Evolutionary conservation across 805 yeast species (phyloP).

Genomic region (Metschnikowia hibisci): DNA sequence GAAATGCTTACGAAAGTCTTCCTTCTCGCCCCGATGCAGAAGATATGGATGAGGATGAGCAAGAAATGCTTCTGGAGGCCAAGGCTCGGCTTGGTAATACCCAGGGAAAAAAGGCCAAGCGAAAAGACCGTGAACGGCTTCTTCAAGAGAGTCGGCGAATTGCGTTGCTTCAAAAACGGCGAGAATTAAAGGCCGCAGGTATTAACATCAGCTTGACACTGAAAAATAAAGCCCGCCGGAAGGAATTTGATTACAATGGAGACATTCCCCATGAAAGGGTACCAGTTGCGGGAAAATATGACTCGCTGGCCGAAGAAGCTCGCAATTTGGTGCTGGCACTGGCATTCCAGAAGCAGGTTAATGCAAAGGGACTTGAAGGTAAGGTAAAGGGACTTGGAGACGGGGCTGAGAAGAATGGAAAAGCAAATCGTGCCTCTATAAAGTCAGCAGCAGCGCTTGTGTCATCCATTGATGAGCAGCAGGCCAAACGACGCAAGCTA

Average conservation of each 20-base stretch:
- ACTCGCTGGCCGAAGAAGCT: conserved; percentile 55
- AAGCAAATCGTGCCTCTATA: conserved; percentile 19
- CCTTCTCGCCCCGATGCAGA: conserved; percentile 80
- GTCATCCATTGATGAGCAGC: conserved; percentile 20
- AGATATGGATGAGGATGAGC: conserved; percentile 80
- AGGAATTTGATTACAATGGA: conserved; percentile 75
- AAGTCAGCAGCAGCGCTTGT: conserved; percentile 23
- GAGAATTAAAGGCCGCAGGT: conserved; percentile 82
- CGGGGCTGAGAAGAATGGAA: conserved; percentile 18
- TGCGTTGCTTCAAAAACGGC: conserved; percentile 70
- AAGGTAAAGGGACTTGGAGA: conserved; percentile 36
- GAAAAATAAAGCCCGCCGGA: conserved; percentile 49
- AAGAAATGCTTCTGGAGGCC: conserved; percentile 94
- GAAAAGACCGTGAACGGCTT: conserved; percentile 83
- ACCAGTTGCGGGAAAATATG: conserved; percentile 68
- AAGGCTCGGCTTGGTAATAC: conserved; percentile 87
- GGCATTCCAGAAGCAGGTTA: conserved; percentile 43
- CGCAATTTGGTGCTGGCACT: conserved; percentile 34
- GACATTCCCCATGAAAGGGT: conserved; percentile 76
- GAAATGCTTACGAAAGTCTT: conserved; percentile 60
- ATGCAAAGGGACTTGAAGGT: conserved; percentile 38
- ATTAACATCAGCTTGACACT: conserved; percentile 49
- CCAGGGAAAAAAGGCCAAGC: conserved; percentile 89
- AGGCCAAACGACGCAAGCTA: conserved; percentile 24
- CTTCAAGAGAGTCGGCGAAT: conserved; percentile 73